A percentile compares a stretch with the other conserved stretches of the same genome.
Evolutionary conservation across 305 asterid species (phyloP).

Genomic region (Fraxinus velutina): DNA sequence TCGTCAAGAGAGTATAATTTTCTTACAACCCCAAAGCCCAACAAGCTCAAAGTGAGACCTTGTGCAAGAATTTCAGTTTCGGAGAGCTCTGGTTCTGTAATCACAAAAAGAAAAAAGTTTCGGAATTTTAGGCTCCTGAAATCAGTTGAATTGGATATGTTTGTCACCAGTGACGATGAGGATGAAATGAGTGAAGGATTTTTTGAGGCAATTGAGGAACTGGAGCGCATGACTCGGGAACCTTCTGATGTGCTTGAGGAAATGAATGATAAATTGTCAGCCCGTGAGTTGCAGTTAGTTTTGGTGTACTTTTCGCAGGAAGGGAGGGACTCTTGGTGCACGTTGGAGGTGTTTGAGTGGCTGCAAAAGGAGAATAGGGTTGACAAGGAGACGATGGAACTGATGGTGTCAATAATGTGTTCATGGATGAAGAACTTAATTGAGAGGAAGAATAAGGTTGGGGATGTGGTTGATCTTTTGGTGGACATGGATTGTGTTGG

Average conservation of each 20-base stretch:
- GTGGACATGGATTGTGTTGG: conserved; percentile 98
- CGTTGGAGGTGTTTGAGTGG: conserved; percentile 95
- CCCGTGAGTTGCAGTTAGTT: conserved; percentile 80
- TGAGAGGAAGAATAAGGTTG: conserved; percentile 54
- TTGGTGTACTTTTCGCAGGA: conserved; percentile 87
- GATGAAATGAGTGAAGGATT: conserved; percentile 85
- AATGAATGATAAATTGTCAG: conserved; percentile 69
- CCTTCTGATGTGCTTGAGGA: conserved; percentile 90
- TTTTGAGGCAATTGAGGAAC: conserved; percentile 85
- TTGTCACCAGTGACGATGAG: conserved; percentile 74
- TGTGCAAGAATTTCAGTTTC: conserved; percentile 25
- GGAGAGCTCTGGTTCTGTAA: conserved; percentile 23
- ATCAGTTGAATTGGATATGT: conserved; percentile 68
- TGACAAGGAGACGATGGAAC: conserved; percentile 89
- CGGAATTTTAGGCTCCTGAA: conserved; percentile 36
- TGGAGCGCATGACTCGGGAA: conserved; percentile 86
- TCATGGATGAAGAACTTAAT: conserved; percentile 85
- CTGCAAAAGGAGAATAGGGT: conserved; percentile 87
- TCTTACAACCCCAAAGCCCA: conserved; percentile 24
- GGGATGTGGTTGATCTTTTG: conserved; percentile 74
- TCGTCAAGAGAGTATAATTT: conserved; percentile 34
- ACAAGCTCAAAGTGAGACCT: conserved; percentile 31
- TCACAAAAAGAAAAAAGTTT: conserved; percentile 22
- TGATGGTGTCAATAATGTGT: conserved; percentile 94
- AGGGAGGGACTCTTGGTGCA: conserved; percentile 98